Base-by-base conservation (phyloP, 495 filamentous ascomycete genomes). In the Darksidea phi region DNA sequence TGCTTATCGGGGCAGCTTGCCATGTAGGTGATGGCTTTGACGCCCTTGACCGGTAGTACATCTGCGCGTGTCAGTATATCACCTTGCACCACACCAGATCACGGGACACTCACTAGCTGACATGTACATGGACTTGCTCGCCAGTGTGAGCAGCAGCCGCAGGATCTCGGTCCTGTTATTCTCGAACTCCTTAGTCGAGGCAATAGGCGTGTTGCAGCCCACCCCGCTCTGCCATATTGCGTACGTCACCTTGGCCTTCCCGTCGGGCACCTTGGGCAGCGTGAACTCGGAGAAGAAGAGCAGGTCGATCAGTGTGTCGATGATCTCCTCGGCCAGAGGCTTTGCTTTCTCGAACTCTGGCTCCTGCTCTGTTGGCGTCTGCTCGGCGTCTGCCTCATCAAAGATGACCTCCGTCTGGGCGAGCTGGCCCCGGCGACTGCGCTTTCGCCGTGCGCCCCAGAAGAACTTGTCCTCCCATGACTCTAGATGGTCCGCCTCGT, bases 181-280 rank as follows among this genome's bases (percentile, higher is more conserved):
- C 75, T 99, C 94, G 48, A 88, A 84, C 60, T 96, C 89, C 73
- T 89, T 96, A 38, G 82, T 95, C 18, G 92, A 90, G 17, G 87
- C 87, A 72, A 96, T 86, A 1, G 90, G 80, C 6, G 88, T 89
- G 71, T 95, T 95, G 75, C 93, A 97, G 1, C 94, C 94, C 47
- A 99, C 93, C 23, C 94, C 94, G 67, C 88, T 97, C 73, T 97
- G 91, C 94, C 94, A 99, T 67, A 99, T 97, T 36, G 91, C 86
- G 76, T 90, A 95, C 13, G 88, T 88, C 38, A 96, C 87, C 72
- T 95, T 96, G 64, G 80, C 79, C 70, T 88, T 89, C 37, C 84
- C 85, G 45, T 86, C 80, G 11, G 84, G 74, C 3, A 78, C 74
- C 46, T 76, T 71, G 0, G 92, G 91, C 7, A 97, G 80, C 0